Base-by-base conservation (phyloP, 495 filamentous ascomycete species). In the Xylaria longipes region DNA sequence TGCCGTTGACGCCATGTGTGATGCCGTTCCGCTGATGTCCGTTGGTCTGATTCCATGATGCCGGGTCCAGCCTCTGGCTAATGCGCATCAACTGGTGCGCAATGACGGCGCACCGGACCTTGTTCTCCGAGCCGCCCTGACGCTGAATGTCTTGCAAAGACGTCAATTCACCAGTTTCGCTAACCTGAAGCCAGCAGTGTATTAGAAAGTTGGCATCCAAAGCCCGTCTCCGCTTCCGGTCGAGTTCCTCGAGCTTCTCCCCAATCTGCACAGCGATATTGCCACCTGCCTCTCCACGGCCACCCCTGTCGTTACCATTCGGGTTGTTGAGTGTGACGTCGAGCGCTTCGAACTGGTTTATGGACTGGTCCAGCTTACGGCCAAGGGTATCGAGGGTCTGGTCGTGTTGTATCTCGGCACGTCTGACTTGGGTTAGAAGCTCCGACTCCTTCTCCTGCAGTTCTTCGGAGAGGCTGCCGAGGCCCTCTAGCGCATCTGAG, bases 221-320 rank as follows among this genome's bases (percentile, higher is more conserved):
- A 39, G 97, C 97, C 72, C 97, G 87, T 74, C 93, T 90, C 70
- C 94, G 86, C 81, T 98, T 96, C 73, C 92, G 90, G 76, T 99
- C 97, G 69, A 99, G 85, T 77, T 97, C 94, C 80, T 99, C 97
- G 50, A 99, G 82, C 78, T 90, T 89, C 79, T 94, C 93, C 71
- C 97, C 97, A 60, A 97, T 98, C 78, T 96, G 93, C n/a, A 99
- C 93, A 2, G 95, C 96, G 71, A 92, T 87, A 78, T 92, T 92
- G 1, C 93, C 93, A 35, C 91, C 93, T 25, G 82, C 86, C 63
- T 94, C 92, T 15, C 82, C 80, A 58, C 87, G 84, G 46, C 86
- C 85, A n/a, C 77, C 81, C 46, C 79, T 80, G 25, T 82, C 80
- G 33, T 83, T 75, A 9, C 78, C 80, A 48, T 78, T 77, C 37